Conservation (phyloP, 805 yeast species). For the Wickerhamiella domercqiae region DNA sequence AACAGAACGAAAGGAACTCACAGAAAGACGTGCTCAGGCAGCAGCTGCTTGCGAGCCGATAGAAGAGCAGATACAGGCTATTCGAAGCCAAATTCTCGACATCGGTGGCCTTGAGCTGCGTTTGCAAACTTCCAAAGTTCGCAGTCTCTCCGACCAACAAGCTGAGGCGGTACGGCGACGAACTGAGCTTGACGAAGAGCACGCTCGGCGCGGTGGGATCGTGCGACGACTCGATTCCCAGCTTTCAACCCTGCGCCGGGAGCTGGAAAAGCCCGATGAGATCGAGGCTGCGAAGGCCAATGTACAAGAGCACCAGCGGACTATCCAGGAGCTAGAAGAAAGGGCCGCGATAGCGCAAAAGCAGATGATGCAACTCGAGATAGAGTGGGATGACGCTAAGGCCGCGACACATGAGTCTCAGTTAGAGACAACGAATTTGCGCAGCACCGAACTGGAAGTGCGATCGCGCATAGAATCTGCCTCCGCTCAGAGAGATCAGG, state of each 20-base stretch:
- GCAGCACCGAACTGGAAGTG: constrained; percentile 14
- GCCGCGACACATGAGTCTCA: constrained; percentile 21
- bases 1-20: not conserved
- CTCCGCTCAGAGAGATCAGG: not conserved
- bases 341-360: too few species aligned
- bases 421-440: constrained; percentile 24
- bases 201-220: constrained; percentile 14
- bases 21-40: constrained; percentile 3
- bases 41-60: constrained; percentile 31
- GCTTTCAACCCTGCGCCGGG: constrained; percentile 21
- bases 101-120: constrained; percentile 75
- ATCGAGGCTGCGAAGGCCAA: constrained; percentile 8
- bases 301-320: constrained; percentile 3
- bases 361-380: not conserved
- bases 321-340: too few species aligned
- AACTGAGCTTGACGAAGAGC: constrained; percentile 38
- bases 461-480: constrained; percentile 5
- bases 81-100: constrained; percentile 70
- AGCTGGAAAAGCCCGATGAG: constrained; percentile 4
- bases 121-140: constrained; percentile 68
- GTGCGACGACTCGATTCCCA: constrained; percentile 18
- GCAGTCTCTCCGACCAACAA: constrained; percentile 50
- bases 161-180: constrained; percentile 43
- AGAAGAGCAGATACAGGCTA: constrained; percentile 38
- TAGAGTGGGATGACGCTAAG: constrained; percentile 7